phyloP scores from a whole-genome alignment of 371 early-diverging fungal species.

The Nematocida major region DNA sequence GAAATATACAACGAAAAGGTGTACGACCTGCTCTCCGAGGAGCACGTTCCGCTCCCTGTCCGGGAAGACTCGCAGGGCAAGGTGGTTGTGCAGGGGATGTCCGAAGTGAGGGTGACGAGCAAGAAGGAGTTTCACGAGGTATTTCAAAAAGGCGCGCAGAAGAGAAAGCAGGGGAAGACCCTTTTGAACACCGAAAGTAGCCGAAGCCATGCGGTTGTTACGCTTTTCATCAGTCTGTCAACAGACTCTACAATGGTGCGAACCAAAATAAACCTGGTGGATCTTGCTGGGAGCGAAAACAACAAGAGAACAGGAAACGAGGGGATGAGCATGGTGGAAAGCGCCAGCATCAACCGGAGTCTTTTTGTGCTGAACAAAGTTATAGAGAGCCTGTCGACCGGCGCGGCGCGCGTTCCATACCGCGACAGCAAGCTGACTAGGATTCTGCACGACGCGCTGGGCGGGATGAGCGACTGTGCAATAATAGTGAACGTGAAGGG shows the following conservation, averaged over 20 bases:
- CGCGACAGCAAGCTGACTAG: constrained; percentile 93
- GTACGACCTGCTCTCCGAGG: constrained; percentile 23
- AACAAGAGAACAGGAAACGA: constrained; percentile 70
- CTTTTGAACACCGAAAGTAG: constrained; percentile 69
- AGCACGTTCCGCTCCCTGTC: not conserved
- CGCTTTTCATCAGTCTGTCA: not conserved
- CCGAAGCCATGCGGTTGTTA: constrained; percentile 55
- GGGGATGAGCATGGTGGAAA: constrained; percentile 68
- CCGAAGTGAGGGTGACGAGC: constrained; percentile 61
- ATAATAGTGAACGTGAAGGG: constrained; percentile 63
- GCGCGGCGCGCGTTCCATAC: constrained; percentile 74
- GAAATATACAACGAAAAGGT: constrained; percentile 62
- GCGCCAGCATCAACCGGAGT: constrained; percentile 70
- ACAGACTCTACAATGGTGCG: constrained; percentile 1
- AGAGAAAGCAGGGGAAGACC: constrained; percentile 68
- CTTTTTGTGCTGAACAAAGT: constrained; percentile 71
- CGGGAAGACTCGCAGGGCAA: constrained; percentile 58
- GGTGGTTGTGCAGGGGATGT: constrained; percentile 66
- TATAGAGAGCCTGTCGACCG: constrained; percentile 69
- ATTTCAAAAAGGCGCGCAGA: constrained; percentile 68
- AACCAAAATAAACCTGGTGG: constrained; percentile 69
- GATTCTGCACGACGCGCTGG: constrained; percentile 90
- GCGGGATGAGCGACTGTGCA: constrained; percentile 86
- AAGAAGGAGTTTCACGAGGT: constrained; percentile 66
- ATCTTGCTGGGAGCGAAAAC: constrained; percentile 72